Base-by-base conservation (phyloP, 2,329 filamentous ascomycete genomes). In the Metarhizium album region DNA sequence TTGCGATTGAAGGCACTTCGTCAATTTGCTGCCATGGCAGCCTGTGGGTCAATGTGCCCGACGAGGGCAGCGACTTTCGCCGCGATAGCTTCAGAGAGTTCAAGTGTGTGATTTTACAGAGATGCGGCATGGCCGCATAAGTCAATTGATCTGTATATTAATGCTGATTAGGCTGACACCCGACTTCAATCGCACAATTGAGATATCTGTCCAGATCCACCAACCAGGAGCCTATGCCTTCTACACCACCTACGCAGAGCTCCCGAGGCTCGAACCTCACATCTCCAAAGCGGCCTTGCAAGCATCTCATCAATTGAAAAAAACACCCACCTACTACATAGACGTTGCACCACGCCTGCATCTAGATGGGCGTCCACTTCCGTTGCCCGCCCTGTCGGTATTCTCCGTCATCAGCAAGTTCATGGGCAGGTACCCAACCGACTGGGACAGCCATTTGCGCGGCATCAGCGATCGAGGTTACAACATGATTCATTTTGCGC, bases 401-500 rank as follows among this genome's bases (percentile, higher is more conserved):
- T 95, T 96, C 70, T 97, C 93, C 11, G 78, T 91, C 51, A 87
- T 98, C 55, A 96, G 91, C 64, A 98, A 98, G 70, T 96, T 96
- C 71, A 94, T 98, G 88, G 93, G 93, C 55, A 83, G 84, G 62
- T 95, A 93, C 63, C 89, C 91, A 0, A 75, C 75, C 16, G 87
- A 95, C 61, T 98, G 91, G 90, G 82, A 96, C 64, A 85, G 82
- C 48, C 91, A 97, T 65, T 72, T 98, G 52, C 78, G 79, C 51
- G 90, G 93, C 27, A 95, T 98, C 65, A 87, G 87, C 64, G 82
- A 87, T 61, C 80, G 93, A 54, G 90, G 90, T 45, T 98, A 98
- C 76, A 98, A 98, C 71, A 96, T 97, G 90, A 83, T 98, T 53
- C 93, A 98, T 68, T 98, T 98, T 67, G 96, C 93, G 2, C 93